Evolutionary conservation across 805 yeast species (phyloP).

Genomic region (Candida koratica): DNA sequence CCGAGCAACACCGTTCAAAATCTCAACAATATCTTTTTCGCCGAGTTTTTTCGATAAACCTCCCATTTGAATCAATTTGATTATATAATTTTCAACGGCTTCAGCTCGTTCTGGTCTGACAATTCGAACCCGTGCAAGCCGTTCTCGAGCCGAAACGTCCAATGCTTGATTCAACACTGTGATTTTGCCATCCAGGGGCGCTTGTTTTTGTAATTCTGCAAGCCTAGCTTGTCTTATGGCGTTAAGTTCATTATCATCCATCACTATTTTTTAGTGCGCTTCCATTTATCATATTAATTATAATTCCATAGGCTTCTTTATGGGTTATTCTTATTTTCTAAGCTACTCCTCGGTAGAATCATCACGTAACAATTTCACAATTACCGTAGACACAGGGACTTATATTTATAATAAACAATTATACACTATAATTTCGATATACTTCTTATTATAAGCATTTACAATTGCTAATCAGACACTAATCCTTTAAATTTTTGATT

Average conservation of each 20-base stretch:
- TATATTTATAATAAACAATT: no score
- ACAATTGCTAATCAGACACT: not conserved
- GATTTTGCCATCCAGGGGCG: conserved; percentile 38
- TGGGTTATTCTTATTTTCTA: no score
- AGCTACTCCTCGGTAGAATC: no score
- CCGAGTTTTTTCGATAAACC: conserved; percentile 68
- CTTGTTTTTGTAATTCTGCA: conserved; percentile 65
- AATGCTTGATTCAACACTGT: conserved; percentile 61
- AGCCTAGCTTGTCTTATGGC: conserved; percentile 93
- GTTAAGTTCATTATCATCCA: conserved; percentile 85
- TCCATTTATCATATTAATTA: no score
- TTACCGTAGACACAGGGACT: no score
- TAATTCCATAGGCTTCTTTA: no score
- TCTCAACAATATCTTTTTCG: conserved; percentile 78
- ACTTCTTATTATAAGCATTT: not conserved
- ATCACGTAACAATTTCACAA: no score
- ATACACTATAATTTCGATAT: not conserved
- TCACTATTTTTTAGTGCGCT: no score
- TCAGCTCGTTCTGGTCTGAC: conserved; percentile 90
- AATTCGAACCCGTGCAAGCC: conserved; percentile 78
- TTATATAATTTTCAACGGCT: conserved; percentile 77
- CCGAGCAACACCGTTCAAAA: conserved; percentile 76
- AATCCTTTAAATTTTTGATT: conserved; percentile 47
- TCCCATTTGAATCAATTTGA: conserved; percentile 71
- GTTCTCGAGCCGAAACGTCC: conserved; percentile 80